phyloP scores from a whole-genome alignment of 306 rosid genomes.

The Ceratonia siliqua region DNA sequence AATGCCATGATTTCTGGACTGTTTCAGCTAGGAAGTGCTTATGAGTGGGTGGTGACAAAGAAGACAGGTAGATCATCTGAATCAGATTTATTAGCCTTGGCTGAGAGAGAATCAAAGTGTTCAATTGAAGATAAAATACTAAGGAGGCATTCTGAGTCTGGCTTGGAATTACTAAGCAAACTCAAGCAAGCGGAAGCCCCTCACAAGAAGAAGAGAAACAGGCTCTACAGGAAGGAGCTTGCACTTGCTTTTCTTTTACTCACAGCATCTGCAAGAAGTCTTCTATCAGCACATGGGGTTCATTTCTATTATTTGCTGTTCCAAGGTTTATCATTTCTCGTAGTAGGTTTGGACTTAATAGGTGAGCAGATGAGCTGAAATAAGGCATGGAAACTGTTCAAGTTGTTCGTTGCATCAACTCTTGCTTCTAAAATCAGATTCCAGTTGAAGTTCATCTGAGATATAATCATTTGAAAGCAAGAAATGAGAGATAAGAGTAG shows the following conservation, averaged over 20 bases:
- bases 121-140: slow-evolving; percentile 69
- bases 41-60: slow-evolving; percentile 98
- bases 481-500: slow-evolving; percentile 33
- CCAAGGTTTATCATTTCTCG: slow-evolving; percentile 91
- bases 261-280: slow-evolving; percentile 91
- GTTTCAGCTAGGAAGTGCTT: slow-evolving; percentile 93
- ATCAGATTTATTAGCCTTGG: slow-evolving; percentile 80
- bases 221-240: slow-evolving; percentile 81
- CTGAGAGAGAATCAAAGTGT: slow-evolving; percentile 77
- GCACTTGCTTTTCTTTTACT: slow-evolving; percentile 92
- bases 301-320: slow-evolving; percentile 96
- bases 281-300: slow-evolving; percentile 88
- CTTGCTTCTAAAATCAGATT: slow-evolving; percentile 30
- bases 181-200: slow-evolving; percentile 56
- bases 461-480: slow-evolving; percentile 32
- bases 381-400: slow-evolving; percentile 14
- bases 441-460: slow-evolving; percentile 35
- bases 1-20: slow-evolving; percentile 97
- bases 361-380: slow-evolving; percentile 89
- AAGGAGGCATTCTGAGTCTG: slow-evolving; percentile 85
- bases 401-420: slow-evolving; percentile 35
- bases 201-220: slow-evolving; percentile 69
- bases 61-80: slow-evolving; percentile 94
- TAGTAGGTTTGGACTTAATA: slow-evolving; percentile 88
- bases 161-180: slow-evolving; percentile 69